These are phyloP conservation scores for Tuber melanosporum DNA, from an alignment of 495 filamentous ascomycete species.

Conservation along the genomic window DNA sequence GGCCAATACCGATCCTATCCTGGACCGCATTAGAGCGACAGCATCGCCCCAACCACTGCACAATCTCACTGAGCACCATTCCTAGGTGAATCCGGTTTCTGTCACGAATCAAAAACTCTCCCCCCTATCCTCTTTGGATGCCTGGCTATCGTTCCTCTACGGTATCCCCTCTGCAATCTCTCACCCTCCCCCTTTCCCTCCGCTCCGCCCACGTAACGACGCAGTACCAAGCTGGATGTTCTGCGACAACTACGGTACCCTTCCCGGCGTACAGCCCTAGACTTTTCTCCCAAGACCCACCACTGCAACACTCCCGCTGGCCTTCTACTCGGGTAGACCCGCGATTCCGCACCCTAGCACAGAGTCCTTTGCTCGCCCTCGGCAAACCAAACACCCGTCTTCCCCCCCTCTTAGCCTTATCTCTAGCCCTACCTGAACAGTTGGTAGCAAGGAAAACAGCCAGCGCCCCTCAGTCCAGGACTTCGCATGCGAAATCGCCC, in stretches of 20 bases:
- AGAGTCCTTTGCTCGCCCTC: slow-evolving; percentile 40
- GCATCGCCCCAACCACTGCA: no score
- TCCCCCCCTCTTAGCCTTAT: slow-evolving; percentile 39
- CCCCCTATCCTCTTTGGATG: slow-evolving; percentile 44
- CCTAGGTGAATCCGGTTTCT: slow-evolving; percentile 42
- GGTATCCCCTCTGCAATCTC: slow-evolving; percentile 19
- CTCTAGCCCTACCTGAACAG: slow-evolving; percentile 42
- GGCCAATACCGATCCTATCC: no score
- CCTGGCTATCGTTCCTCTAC: slow-evolving; percentile 2
- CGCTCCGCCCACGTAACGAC: slow-evolving; percentile 32
- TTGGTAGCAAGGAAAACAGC: slow-evolving; percentile 31
- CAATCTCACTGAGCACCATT: slow-evolving; percentile 10
- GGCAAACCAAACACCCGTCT: slow-evolving; percentile 33
- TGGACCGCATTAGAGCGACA: no score
- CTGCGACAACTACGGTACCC: slow-evolving; percentile 38
- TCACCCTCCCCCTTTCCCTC: slow-evolving; percentile 38
- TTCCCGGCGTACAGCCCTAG: slow-evolving; percentile 19
- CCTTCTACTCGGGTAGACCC: slow-evolving; percentile 30
- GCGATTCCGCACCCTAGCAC: slow-evolving; percentile 29
- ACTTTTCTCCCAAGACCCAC: slow-evolving; percentile 30
- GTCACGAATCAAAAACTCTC: slow-evolving; percentile 42
- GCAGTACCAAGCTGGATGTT: slow-evolving; percentile 41
- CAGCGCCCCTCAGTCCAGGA: slow-evolving; percentile 31
- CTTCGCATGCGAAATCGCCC: slow-evolving; percentile 39
- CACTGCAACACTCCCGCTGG: slow-evolving; percentile 27